Percentiles rank a stretch among this genome's conserved stretches.
Conservation (phyloP, 768 basidiomycete genomes). For the Trametes meyenii region DNA sequence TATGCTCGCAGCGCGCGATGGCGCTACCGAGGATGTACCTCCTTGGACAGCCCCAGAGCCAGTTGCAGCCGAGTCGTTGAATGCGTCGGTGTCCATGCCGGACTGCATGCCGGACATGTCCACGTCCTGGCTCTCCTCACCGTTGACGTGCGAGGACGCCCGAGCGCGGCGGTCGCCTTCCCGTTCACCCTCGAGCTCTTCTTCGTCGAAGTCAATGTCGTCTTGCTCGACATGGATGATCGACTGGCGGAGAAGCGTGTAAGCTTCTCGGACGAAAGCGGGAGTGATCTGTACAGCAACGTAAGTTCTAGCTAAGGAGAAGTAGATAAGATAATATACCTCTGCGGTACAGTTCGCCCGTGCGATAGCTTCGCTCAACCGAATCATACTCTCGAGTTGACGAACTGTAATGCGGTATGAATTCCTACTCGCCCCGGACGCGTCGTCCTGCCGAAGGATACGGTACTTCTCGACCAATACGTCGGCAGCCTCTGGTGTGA, state of each 20-base stretch:
- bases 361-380: slow-evolving; percentile 95
- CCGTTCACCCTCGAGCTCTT: slow-evolving; percentile 67
- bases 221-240: slow-evolving; percentile 99
- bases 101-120: slow-evolving; percentile 66
- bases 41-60: slow-evolving; percentile 36
- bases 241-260: slow-evolving; percentile 89
- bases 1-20: slow-evolving; percentile 30
- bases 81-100: slow-evolving; percentile 48
- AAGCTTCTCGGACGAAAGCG: slow-evolving; percentile 94
- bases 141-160: slow-evolving; percentile 33
- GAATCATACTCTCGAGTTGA: slow-evolving; percentile 98
- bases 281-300: slow-evolving; percentile 72
- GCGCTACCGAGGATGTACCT: slow-evolving; percentile 24
- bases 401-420: slow-evolving; percentile 98
- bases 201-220: slow-evolving; percentile 96
- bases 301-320: neutral
- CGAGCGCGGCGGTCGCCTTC: slow-evolving; percentile 40
- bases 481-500: slow-evolving; percentile 91
- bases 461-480: slow-evolving; percentile 96
- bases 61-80: slow-evolving; percentile 29
- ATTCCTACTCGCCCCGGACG: slow-evolving; percentile 83
- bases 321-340: slow-evolving; percentile 43
- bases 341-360: slow-evolving; percentile 95
- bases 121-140: slow-evolving; percentile 57
- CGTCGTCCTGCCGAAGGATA: slow-evolving; percentile 88